A percentile compares a stretch with the other conserved stretches of the same genome.
Conservation (phyloP, 2,329 filamentous ascomycete species). For the Domatiomyces globalis region DNA sequence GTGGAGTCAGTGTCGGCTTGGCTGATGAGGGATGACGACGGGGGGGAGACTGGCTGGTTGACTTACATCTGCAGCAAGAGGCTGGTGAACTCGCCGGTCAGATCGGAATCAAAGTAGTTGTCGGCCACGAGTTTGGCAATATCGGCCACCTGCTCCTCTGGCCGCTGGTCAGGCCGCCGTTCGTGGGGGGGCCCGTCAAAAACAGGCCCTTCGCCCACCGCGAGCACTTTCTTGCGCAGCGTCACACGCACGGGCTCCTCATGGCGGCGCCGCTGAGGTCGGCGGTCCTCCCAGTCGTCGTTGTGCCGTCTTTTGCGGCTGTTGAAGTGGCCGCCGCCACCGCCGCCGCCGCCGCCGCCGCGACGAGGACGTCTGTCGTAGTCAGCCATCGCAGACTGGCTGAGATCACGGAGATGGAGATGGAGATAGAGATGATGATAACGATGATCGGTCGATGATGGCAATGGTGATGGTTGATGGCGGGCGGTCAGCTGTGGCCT, state of each 20-base stretch:
- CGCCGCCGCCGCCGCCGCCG: constrained; percentile 27
- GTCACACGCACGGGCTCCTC: constrained; percentile 58
- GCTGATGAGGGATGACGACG: too few species aligned
- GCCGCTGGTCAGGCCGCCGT: not conserved
- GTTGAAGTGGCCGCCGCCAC: constrained; percentile 39
- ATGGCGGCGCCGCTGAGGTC: constrained; percentile 58
- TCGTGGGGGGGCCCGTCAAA: not conserved
- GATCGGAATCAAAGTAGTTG: constrained; percentile 70
- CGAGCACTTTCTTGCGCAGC: constrained; percentile 63
- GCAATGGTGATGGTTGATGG: too few species aligned
- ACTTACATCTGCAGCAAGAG: constrained; percentile 58
- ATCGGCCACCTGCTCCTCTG: constrained; percentile 61
- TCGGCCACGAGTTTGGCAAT: constrained; percentile 67
- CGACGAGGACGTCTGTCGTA: constrained; percentile 37
- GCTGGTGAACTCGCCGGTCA: constrained; percentile 58
- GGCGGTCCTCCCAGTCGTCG: constrained; percentile 63
- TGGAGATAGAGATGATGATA: too few species aligned
- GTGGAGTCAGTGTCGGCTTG: constrained; percentile 2
- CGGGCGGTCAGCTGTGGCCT: not conserved
- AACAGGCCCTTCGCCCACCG: not conserved
- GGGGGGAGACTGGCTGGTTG: not conserved
- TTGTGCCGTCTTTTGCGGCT: constrained; percentile 66
- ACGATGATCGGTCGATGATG: too few species aligned
- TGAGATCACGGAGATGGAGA: not conserved
- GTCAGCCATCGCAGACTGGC: constrained; percentile 34